A percentile compares a stretch with the other conserved stretches of the same genome.
phyloP scores from a whole-genome alignment of 2,329 filamentous ascomycete species.

The Aspergillus brunneoviolaceus region DNA sequence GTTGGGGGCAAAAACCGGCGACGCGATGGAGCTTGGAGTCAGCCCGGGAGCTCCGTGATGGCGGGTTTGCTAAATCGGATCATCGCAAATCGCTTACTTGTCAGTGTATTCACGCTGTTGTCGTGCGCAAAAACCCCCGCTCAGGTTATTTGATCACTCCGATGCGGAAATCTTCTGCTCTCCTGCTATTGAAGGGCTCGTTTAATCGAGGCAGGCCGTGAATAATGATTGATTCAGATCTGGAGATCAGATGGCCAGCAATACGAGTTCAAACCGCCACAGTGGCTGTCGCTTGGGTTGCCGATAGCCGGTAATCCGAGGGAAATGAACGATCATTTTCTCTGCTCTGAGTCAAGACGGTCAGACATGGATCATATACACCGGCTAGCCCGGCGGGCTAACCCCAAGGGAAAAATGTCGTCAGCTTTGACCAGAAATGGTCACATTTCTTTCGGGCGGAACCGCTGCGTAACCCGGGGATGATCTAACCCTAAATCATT shows the following conservation, averaged over 20 bases:
- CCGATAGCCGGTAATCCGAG: slow-evolving; percentile 8
- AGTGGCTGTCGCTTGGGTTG: slow-evolving; percentile 8
- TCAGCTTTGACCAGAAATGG: slow-evolving; percentile 16
- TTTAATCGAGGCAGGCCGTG: not conserved
- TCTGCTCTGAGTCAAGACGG: not conserved
- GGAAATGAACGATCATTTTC: not conserved
- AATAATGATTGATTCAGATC: not conserved
- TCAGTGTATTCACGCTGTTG: not conserved
- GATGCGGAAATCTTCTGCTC: not conserved
- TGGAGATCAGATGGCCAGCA: slow-evolving; percentile 13
- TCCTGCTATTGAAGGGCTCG: no score
- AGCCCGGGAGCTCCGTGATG: not conserved
- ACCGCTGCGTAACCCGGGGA: slow-evolving; percentile 18
- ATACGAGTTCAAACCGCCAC: slow-evolving; percentile 15
- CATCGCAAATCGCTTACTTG: not conserved
- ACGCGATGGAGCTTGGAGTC: not conserved
- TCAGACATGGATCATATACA: slow-evolving; percentile 1
- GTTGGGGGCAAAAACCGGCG: not conserved
- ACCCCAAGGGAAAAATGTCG: slow-evolving; percentile 12
- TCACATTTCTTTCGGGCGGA: slow-evolving; percentile 18
- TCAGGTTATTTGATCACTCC: not conserved
- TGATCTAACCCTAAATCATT: slow-evolving; percentile 16
- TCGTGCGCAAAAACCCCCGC: not conserved
- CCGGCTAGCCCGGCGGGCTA: slow-evolving; percentile 10
- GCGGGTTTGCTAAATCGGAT: not conserved